These are phyloP conservation scores for Rhododendron kiyosumense DNA, from an alignment of 148 eudicot species.

Conservation along the genomic window DNA sequence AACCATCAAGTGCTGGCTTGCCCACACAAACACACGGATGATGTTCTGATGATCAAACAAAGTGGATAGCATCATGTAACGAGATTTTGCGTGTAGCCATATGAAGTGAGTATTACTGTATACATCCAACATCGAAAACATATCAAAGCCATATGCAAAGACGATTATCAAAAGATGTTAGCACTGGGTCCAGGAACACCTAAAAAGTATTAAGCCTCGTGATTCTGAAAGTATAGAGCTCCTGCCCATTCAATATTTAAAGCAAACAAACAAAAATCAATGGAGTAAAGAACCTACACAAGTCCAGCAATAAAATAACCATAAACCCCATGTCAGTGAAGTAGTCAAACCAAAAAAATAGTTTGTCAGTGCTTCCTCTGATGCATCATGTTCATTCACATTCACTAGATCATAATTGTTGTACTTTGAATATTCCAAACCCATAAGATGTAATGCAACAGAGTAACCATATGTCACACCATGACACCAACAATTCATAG, in stretches of 20 bases:
- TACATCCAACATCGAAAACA: neutral
- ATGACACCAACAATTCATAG: neutral
- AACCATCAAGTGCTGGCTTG: neutral
- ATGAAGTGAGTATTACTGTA: neutral
- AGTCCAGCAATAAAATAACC: neutral
- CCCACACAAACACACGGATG: neutral
- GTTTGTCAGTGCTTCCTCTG: neutral
- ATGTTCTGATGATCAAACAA: slow-evolving; percentile 1
- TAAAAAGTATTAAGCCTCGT: neutral
- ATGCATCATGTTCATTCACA: neutral
- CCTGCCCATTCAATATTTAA: neutral
- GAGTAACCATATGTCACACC: neutral
- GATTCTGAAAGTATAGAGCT: neutral
- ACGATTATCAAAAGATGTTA: neutral
- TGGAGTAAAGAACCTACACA: neutral
- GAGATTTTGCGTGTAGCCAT: neutral
- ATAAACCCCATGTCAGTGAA: neutral
- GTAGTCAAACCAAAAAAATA: neutral
- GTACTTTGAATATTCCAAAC: neutral
- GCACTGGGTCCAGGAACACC: neutral
- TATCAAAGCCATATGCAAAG: neutral
- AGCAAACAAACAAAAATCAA: neutral
- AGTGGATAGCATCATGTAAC: neutral
- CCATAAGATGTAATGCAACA: neutral
- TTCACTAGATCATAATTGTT: neutral